phyloP scores from a whole-genome alignment of 371 early-diverging fungal species.

The Phascolomyces articulosus region DNA sequence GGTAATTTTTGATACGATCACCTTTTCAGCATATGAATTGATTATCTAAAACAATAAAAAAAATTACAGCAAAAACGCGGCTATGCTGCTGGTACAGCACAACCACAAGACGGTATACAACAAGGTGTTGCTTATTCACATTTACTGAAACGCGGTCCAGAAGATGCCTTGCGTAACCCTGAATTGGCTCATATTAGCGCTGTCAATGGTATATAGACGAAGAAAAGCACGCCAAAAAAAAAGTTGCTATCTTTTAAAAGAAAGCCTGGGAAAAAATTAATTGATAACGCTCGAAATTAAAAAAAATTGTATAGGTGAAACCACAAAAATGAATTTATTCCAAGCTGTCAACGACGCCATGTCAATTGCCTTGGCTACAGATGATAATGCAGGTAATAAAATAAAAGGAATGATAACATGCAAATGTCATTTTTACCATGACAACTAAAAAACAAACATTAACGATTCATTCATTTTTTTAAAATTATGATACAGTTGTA shows the following conservation, averaged over 20 bases:
- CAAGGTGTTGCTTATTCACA: conserved; percentile 79
- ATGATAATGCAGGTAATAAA: conserved; percentile 86
- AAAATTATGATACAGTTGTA: conserved; percentile 65
- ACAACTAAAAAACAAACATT: not conserved
- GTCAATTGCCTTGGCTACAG: conserved; percentile 84
- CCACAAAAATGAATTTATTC: conserved; percentile 92
- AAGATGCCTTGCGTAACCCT: conserved; percentile 76
- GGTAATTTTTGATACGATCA: no score
- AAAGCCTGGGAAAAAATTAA: not conserved
- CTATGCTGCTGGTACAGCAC: conserved; percentile 41
- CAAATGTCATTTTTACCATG: no score
- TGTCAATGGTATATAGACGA: conserved; percentile 37
- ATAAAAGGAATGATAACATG: conserved; percentile 1
- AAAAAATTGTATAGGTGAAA: conserved; percentile 55
- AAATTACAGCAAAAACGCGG: conserved; percentile 17
- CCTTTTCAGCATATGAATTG: no score
- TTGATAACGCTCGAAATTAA: not conserved
- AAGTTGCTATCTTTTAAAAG: not conserved
- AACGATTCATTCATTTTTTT: not conserved
- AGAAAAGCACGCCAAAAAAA: no score
- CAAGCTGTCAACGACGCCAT: conserved; percentile 96
- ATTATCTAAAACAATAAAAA: not conserved
- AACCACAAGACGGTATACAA: conserved; percentile 82
- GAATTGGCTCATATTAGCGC: conserved; percentile 69
- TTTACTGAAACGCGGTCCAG: conserved; percentile 69